These are phyloP conservation scores for Pugionium dolabratum DNA, from an alignment of 345 rosid genomes.

Conservation along the genomic window DNA sequence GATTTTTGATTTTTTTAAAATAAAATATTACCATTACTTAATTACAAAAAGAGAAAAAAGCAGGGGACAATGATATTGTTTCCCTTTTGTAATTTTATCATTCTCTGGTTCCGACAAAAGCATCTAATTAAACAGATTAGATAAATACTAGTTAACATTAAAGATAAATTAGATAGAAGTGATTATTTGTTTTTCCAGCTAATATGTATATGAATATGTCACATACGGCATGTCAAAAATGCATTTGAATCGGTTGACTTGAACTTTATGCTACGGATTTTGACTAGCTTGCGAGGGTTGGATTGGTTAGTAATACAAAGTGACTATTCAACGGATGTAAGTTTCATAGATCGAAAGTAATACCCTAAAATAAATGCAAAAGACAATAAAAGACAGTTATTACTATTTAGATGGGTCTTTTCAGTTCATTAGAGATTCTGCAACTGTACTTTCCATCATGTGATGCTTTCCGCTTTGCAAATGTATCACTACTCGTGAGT, in stretches of 20 bases:
- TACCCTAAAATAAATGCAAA: too few species aligned
- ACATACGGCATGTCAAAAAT: constrained; percentile 3
- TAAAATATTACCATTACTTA: background rate
- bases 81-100: background rate
- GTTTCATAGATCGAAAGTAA: too few species aligned
- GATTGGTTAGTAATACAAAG: constrained; percentile 8
- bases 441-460: constrained; percentile 24
- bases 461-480: constrained; percentile 28
- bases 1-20: background rate
- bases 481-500: constrained; percentile 27
- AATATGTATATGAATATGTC: background rate
- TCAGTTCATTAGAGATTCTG: constrained; percentile 22
- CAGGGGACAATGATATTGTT: background rate
- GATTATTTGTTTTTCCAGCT: background rate
- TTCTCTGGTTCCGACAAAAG: background rate
- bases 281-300: background rate
- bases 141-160: background rate
- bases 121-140: background rate
- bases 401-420: constrained; percentile 6
- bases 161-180: background rate
- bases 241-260: constrained; percentile 16
- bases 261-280: background rate
- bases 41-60: background rate
- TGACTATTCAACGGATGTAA: constrained; percentile 1
- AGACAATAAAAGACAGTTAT: background rate